Percentiles rank a stretch among this genome's conserved stretches.
These are phyloP conservation scores for Seminavis robusta DNA, from an alignment of 108 stramenopile genomes.

Conservation along the genomic window DNA sequence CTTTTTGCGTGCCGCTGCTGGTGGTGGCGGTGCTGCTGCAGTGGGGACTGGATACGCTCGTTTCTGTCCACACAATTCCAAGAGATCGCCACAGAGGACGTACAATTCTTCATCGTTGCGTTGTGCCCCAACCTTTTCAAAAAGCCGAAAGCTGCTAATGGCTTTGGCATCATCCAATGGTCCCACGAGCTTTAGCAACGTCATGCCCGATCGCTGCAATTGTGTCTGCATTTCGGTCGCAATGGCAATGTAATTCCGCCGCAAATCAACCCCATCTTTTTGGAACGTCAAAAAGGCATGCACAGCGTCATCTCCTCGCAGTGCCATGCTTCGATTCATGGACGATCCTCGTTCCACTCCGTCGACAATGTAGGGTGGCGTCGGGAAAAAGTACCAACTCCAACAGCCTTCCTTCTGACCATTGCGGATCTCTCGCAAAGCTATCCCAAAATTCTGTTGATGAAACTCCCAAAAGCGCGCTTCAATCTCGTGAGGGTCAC, in stretches of 20 bases:
- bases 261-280: neutral
- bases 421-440: neutral
- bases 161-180: neutral
- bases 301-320: conserved; percentile 3
- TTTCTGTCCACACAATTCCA: too few species aligned
- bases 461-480: neutral
- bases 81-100: too few species aligned
- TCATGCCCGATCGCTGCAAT: neutral
- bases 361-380: conserved; percentile 6
- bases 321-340: conserved; percentile 6
- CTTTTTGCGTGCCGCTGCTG: too few species aligned
- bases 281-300: conserved; percentile 1
- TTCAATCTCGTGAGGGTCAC: conserved; percentile 1
- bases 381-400: conserved; percentile 11
- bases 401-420: conserved; percentile 3
- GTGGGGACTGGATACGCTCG: too few species aligned
- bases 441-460: neutral
- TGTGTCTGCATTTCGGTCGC: neutral
- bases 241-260: neutral
- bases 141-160: neutral
- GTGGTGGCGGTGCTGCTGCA: too few species aligned
- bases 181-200: neutral
- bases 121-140: neutral
- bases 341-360: conserved; percentile 6
- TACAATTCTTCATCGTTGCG: neutral